Evolutionary conservation across 495 filamentous ascomycete species (phyloP).

Genomic region (Tuber umbilicatum): DNA sequence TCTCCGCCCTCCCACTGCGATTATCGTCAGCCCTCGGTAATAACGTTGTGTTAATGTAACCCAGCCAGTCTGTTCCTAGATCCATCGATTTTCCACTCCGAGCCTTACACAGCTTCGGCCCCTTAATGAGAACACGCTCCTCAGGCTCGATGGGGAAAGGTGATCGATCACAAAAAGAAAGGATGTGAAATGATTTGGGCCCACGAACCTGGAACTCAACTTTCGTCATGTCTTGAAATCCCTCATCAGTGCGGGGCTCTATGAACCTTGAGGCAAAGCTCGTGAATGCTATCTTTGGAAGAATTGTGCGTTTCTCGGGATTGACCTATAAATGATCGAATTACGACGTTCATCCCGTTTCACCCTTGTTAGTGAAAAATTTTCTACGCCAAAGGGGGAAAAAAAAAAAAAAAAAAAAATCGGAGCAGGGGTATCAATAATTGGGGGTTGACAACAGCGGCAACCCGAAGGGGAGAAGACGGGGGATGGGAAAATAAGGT

Average conservation of each 20-base stretch:
- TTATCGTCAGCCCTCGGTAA: constrained; percentile 26
- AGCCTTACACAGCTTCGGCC: neutral
- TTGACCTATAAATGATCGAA: constrained; percentile 54
- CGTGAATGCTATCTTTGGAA: constrained; percentile 74
- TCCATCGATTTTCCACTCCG: neutral
- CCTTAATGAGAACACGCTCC: neutral
- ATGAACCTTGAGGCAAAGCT: constrained; percentile 63
- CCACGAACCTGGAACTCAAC: constrained; percentile 52
- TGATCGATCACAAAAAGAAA: constrained; percentile 8
- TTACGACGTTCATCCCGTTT: constrained; percentile 12
- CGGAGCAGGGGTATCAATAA: constrained; percentile 2
- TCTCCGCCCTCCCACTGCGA: constrained; percentile 54
- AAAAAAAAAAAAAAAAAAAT: neutral
- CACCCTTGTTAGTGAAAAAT: neutral
- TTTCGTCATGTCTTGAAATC: constrained; percentile 68
- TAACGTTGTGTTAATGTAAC: neutral
- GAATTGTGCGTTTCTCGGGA: constrained; percentile 65
- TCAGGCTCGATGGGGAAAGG: constrained; percentile 2
- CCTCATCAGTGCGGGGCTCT: constrained; percentile 66
- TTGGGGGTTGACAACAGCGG: neutral
- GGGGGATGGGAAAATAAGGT: constrained; percentile 38
- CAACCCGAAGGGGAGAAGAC: constrained; percentile 24
- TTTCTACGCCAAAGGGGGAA: neutral
- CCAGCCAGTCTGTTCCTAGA: neutral
- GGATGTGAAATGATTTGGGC: constrained; percentile 7